Evolutionary conservation across 495 filamentous ascomycete genomes (phyloP).

Genomic region (Achaetomiella virescens): DNA sequence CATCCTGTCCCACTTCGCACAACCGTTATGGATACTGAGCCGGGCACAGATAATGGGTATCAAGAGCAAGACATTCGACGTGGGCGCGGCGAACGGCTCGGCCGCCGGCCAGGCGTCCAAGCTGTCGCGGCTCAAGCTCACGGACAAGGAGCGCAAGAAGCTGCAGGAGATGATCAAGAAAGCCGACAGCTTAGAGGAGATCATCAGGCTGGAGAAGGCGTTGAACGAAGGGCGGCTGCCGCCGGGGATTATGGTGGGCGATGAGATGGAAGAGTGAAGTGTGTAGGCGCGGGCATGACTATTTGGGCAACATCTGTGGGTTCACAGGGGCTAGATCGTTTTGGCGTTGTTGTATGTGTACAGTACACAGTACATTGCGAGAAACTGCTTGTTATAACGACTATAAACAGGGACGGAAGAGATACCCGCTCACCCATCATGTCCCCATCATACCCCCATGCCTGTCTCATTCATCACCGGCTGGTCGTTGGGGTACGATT

Average conservation of each 20-base stretch:
- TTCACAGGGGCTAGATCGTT: background rate
- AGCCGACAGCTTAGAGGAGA: slow-evolving; percentile 81
- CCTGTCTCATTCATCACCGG: no score
- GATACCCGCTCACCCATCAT: no score
- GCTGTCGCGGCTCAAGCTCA: slow-evolving; percentile 54
- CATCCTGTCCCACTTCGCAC: no score
- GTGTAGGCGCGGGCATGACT: background rate
- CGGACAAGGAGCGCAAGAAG: slow-evolving; percentile 73
- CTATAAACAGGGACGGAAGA: background rate
- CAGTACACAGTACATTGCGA: background rate
- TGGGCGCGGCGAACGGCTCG: slow-evolving; percentile 39
- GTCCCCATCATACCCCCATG: no score
- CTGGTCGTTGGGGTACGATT: no score
- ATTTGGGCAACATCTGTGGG: background rate
- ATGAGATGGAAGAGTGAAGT: slow-evolving; percentile 51
- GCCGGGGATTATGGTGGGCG: slow-evolving; percentile 51
- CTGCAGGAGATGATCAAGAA: slow-evolving; percentile 50
- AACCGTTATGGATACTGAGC: background rate
- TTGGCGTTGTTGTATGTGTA: background rate
- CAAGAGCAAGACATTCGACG: slow-evolving; percentile 78
- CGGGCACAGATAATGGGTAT: slow-evolving; percentile 66
- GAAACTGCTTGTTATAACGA: background rate
- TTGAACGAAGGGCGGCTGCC: slow-evolving; percentile 82
- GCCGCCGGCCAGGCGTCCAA: slow-evolving; percentile 46
- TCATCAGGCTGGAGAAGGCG: slow-evolving; percentile 74